These are phyloP conservation scores for Yarrowia porcina DNA, from an alignment of 805 yeast species.

Conservation along the genomic window DNA sequence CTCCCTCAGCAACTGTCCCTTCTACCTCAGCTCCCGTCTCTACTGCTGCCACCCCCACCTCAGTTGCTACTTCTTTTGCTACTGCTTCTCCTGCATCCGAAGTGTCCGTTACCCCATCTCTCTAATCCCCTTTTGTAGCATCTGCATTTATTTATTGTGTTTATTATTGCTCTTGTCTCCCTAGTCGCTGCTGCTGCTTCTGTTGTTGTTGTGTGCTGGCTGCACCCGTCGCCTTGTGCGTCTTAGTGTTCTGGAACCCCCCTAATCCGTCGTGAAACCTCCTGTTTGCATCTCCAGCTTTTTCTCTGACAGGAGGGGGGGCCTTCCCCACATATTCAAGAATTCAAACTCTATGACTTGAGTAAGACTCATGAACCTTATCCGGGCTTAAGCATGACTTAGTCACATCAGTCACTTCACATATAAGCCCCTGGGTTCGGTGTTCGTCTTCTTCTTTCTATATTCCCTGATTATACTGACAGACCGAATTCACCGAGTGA, in stretches of 20 bases:
- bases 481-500: no score
- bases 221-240: background rate
- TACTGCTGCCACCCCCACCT: background rate
- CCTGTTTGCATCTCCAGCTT: background rate
- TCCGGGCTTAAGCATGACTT: background rate
- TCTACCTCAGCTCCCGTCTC: background rate
- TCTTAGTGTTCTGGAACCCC: background rate
- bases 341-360: background rate
- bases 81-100: background rate
- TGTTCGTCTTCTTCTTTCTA: background rate
- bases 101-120: background rate
- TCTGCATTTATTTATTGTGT: background rate
- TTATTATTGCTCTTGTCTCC: background rate
- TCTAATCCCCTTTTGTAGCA: slow-evolving; percentile 1
- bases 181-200: no score
- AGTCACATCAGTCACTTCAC: slow-evolving; percentile 1
- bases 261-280: background rate
- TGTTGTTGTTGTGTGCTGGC: background rate
- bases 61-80: background rate
- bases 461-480: background rate
- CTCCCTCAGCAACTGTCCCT: no score
- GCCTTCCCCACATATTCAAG: background rate
- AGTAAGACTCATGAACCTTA: slow-evolving; percentile 16
- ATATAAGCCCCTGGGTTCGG: background rate
- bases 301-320: background rate